Evolutionary conservation across 2,329 filamentous ascomycete species (phyloP).

Genomic region (Microthyrium microscopicum): DNA sequence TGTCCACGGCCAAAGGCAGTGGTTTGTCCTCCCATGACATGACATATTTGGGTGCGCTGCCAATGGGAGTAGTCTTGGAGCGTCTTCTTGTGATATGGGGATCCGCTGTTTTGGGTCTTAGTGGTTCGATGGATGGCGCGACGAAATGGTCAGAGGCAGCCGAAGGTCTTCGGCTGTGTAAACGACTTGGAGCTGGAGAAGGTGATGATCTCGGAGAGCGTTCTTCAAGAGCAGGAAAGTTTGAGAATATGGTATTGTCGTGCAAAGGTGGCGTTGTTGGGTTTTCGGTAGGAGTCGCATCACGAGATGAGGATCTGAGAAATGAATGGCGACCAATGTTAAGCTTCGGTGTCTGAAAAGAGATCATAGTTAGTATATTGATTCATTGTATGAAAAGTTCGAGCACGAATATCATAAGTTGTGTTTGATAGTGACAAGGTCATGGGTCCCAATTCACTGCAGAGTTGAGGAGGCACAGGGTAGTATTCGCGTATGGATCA

Average conservation of each 20-base stretch:
- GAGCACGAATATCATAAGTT: too few relatives aligned
- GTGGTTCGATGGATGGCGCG: neutral
- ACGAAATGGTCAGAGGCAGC: too few relatives aligned
- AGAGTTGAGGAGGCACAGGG: too few relatives aligned
- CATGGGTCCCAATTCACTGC: too few relatives aligned
- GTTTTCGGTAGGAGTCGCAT: neutral
- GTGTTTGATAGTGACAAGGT: too few relatives aligned
- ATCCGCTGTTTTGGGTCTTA: constrained; percentile 4
- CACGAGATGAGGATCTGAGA: neutral
- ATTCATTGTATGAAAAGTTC: too few relatives aligned
- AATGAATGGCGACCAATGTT: constrained; percentile 3
- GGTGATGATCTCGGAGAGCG: neutral
- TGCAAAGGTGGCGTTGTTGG: constrained; percentile 1
- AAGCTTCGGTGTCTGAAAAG: constrained; percentile 1
- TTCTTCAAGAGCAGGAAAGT: constrained; percentile 3
- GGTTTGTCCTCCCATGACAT: constrained; percentile 3
- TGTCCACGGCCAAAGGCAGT: constrained; percentile 4
- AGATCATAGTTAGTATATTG: neutral
- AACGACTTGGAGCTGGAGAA: neutral
- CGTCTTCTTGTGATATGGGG: neutral
- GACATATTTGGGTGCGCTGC: neutral
- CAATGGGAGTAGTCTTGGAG: constrained; percentile 2
- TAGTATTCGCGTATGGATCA: too few relatives aligned
- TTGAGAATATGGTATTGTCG: constrained; percentile 6
- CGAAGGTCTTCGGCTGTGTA: neutral